Percentiles rank a stretch among this genome's conserved stretches.
These are phyloP conservation scores for Podospora pseudoanserina DNA, from an alignment of 495 filamentous ascomycete genomes.

Conservation along the genomic window DNA sequence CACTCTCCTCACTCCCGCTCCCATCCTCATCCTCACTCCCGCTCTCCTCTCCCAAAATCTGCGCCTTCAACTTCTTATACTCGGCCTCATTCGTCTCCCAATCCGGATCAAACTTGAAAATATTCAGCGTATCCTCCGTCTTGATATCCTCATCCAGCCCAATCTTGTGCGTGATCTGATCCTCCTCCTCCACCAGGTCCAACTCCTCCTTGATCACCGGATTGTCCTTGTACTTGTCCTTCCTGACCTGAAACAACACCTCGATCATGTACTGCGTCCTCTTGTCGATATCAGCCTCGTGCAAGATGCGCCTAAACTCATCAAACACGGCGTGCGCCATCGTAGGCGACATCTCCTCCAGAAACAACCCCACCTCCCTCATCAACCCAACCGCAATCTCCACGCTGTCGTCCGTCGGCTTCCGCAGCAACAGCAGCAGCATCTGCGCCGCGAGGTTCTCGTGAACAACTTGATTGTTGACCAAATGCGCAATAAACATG, in stretches of 20 bases:
- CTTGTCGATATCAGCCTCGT: conserved; percentile 95
- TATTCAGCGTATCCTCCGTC: conserved; percentile 78
- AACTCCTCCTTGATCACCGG: conserved; percentile 86
- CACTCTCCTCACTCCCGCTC: conserved; percentile 63
- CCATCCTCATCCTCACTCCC: conserved; percentile 70
- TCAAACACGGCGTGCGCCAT: conserved; percentile 90
- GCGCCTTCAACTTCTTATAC: conserved; percentile 83
- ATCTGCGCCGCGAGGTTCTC: conserved; percentile 92
- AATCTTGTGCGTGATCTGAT: conserved; percentile 87
- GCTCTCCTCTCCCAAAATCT: conserved; percentile 89
- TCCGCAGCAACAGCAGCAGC: conserved; percentile 78
- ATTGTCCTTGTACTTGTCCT: conserved; percentile 95
- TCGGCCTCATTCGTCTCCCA: conserved; percentile 89
- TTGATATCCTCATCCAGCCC: conserved; percentile 78
- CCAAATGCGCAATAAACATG: conserved; percentile 90
- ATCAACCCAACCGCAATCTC: conserved; percentile 94
- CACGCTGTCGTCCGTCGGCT: conserved; percentile 95
- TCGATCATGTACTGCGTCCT: conserved; percentile 98
- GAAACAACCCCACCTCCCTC: conserved; percentile 83
- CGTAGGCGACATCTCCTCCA: conserved; percentile 86
- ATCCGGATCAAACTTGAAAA: conserved; percentile 90
- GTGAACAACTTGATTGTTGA: conserved; percentile 92
- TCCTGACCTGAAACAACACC: conserved; percentile 92
- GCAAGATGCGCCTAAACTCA: conserved; percentile 88
- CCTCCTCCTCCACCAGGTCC: conserved; percentile 93